These are phyloP conservation scores for Sarocladium kiliense DNA, from an alignment of 2,329 filamentous ascomycete genomes.

Conservation along the genomic window DNA sequence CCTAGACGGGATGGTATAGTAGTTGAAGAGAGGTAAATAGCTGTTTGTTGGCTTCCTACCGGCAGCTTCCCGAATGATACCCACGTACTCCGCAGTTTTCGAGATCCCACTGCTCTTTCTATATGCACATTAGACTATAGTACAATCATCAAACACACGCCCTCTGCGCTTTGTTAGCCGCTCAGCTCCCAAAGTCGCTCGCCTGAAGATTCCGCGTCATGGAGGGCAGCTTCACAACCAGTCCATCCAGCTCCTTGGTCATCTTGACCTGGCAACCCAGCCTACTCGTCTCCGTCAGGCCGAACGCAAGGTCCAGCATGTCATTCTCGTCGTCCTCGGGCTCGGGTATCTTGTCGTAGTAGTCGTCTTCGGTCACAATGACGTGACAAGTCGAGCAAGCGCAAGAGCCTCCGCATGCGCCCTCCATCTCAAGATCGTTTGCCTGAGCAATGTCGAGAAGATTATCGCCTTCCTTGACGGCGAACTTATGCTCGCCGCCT, in stretches of 20 bases:
- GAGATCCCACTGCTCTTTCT: neutral
- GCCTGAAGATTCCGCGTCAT: conserved; percentile 97
- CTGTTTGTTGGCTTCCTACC: conserved; percentile 6
- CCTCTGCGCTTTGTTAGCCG: neutral
- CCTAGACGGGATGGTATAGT: conserved; percentile 27
- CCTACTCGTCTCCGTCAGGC: conserved; percentile 76
- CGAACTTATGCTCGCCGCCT: conserved; percentile 66
- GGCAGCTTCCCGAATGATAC: conserved; percentile 7
- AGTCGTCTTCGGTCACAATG: conserved; percentile 68
- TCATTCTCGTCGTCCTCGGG: conserved; percentile 80
- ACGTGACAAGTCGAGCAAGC: conserved; percentile 93
- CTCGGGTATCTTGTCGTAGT: conserved; percentile 74
- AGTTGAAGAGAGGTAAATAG: conserved; percentile 3
- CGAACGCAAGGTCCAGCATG: conserved; percentile 88
- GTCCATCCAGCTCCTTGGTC: conserved; percentile 81
- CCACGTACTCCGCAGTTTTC: conserved; percentile 3
- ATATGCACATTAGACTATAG: conserved; percentile 8
- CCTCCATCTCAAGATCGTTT: conserved; percentile 96
- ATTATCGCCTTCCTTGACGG: conserved; percentile 83
- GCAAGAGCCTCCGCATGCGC: conserved; percentile 90
- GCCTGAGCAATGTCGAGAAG: conserved; percentile 91
- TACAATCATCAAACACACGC: conserved; percentile 1
- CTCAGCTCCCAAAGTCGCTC: conserved; percentile 64
- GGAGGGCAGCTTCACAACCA: conserved; percentile 77
- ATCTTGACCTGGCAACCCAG: conserved; percentile 90